Conservation (phyloP, 768 basidiomycete species). For the Hortiboletus campestris region DNA sequence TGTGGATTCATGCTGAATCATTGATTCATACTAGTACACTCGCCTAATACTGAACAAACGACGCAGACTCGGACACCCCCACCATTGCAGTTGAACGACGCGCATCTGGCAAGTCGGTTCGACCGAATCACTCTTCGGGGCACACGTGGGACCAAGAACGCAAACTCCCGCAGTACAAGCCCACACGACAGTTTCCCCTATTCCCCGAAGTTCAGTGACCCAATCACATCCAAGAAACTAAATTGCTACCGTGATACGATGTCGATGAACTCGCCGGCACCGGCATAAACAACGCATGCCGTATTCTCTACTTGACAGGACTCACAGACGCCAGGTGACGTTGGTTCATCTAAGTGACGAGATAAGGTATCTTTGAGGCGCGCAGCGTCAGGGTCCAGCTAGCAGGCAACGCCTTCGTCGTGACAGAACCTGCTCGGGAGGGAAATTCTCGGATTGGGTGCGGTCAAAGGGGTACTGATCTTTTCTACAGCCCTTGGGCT, state of each 20-base stretch:
- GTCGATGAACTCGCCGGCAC: slow-evolving; percentile 60
- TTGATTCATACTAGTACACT: too few species aligned
- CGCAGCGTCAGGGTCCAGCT: slow-evolving; percentile 52
- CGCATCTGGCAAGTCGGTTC: too few species aligned
- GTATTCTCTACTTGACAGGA: slow-evolving; percentile 76
- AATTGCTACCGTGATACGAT: slow-evolving; percentile 70
- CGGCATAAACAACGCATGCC: slow-evolving; percentile 31
- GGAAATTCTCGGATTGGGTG: slow-evolving; percentile 41
- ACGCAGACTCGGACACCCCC: too few species aligned
- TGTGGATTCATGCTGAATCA: too few species aligned
- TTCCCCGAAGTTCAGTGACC: background rate
- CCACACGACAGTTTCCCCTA: slow-evolving; percentile 66
- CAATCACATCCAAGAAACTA: background rate
- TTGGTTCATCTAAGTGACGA: slow-evolving; percentile 66
- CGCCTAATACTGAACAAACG: too few species aligned
- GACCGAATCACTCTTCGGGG: too few species aligned
- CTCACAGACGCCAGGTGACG: slow-evolving; percentile 54
- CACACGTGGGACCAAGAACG: slow-evolving; percentile 31
- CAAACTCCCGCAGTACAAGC: slow-evolving; percentile 45
- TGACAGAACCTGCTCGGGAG: slow-evolving; percentile 76
- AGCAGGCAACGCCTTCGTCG: slow-evolving; percentile 75
- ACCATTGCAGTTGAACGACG: too few species aligned
- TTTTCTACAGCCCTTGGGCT: slow-evolving; percentile 64
- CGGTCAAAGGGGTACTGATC: slow-evolving; percentile 82
- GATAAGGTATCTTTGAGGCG: background rate